These are phyloP conservation scores for Agaricales sp. DNA, from an alignment of 1,284 basidiomycete genomes.

Conservation along the genomic window DNA sequence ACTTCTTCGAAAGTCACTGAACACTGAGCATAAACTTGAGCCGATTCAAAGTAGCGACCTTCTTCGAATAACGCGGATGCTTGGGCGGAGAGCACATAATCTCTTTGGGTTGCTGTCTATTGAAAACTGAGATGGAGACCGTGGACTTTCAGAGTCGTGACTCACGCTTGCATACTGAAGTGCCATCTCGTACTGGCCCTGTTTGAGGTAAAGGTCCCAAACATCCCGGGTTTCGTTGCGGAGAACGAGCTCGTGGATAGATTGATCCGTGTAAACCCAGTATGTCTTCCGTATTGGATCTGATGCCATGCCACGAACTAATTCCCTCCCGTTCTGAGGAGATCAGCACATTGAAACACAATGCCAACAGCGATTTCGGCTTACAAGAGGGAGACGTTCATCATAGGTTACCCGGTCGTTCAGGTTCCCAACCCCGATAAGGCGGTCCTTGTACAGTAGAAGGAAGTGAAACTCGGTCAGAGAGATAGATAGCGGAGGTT, in stretches of 20 bases:
- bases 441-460: conserved; percentile 72
- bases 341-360: conserved; percentile 6
- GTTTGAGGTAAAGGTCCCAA: conserved; percentile 86
- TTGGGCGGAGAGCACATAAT: conserved; percentile 77
- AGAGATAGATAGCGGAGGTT: conserved; percentile 63
- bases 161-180: conserved; percentile 74
- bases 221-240: conserved; percentile 89
- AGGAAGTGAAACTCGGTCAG: conserved; percentile 93
- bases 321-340: conserved; percentile 60
- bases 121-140: conserved; percentile 7
- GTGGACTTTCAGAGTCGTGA: conserved; percentile 4
- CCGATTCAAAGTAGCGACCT: conserved; percentile 83
- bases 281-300: conserved; percentile 87
- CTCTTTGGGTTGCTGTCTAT: conserved; percentile 77
- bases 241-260: conserved; percentile 84
- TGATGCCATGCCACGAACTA: conserved; percentile 61
- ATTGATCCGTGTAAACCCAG: conserved; percentile 90
- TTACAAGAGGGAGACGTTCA: conserved; percentile 72
- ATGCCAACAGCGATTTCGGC: conserved; percentile 13
- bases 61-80: conserved; percentile 79
- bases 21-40: conserved; percentile 85
- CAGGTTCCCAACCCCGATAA: conserved; percentile 73
- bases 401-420: conserved; percentile 82
- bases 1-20: conserved; percentile 91
- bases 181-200: conserved; percentile 70